Percentiles rank a stretch among this genome's conserved stretches.
phyloP scores from a whole-genome alignment of 768 basidiomycete genomes.

The Dacryopinax primogenitus region DNA sequence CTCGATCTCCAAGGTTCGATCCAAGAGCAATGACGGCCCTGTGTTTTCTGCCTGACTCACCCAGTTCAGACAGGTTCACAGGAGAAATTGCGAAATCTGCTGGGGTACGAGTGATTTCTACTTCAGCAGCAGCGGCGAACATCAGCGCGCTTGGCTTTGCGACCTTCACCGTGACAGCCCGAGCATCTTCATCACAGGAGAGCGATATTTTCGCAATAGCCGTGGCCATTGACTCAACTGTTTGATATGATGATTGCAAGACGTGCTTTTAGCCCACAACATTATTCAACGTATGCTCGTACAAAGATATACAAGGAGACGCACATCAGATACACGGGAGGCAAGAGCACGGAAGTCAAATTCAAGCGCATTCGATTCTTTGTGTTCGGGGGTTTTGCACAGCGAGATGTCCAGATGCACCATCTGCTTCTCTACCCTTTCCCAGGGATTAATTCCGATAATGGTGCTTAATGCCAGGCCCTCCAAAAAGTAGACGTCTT shows the following conservation, averaged over 20 bases:
- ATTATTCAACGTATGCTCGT: conserved; percentile 6
- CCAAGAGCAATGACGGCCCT: conserved; percentile 66
- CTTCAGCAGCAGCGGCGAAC: conserved; percentile 50
- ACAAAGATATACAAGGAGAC: conserved; percentile 15
- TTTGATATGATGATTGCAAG: conserved; percentile 39
- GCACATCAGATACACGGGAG: conserved; percentile 28
- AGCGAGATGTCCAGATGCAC: conserved; percentile 40
- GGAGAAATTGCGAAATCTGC: conserved; percentile 15
- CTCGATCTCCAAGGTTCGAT: conserved; percentile 80
- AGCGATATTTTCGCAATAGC: conserved; percentile 37
- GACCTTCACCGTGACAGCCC: conserved; percentile 40
- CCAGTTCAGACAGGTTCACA: not conserved
- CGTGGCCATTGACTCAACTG: conserved; percentile 59
- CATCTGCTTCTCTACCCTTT: conserved; percentile 50
- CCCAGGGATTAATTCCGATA: conserved; percentile 55
- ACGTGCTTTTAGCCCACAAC: conserved; percentile 34
- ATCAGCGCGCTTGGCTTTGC: conserved; percentile 62
- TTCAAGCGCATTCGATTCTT: not conserved
- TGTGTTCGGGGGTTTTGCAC: conserved; percentile 20
- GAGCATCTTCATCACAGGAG: conserved; percentile 17
- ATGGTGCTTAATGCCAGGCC: conserved; percentile 42
- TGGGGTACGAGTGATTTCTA: conserved; percentile 40
- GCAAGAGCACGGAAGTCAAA: conserved; percentile 36
- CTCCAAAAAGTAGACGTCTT: conserved; percentile 32
- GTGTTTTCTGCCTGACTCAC: conserved; percentile 17